These are phyloP conservation scores for Capsella rubella DNA, from an alignment of 441 rosid species.

Conservation along the genomic window DNA sequence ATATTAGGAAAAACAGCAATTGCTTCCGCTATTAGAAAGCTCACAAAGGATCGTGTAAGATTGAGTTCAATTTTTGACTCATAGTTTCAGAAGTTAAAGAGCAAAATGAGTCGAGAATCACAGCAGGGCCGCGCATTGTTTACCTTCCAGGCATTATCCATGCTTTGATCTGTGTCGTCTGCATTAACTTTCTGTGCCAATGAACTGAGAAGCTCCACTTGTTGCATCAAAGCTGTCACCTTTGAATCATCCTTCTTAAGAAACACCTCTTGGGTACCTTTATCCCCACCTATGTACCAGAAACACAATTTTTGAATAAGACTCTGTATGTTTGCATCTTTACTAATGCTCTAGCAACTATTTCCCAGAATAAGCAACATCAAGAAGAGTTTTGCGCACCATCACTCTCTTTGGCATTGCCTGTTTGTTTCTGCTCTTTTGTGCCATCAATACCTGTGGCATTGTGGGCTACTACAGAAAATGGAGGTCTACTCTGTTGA, in stretches of 20 bases:
- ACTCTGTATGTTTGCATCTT: conserved; percentile 3
- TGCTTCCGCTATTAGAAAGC: conserved; percentile 10
- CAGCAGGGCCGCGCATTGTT: neutral
- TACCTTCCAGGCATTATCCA: conserved; percentile 99
- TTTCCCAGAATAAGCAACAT: conserved; percentile 28
- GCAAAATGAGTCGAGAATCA: conserved; percentile 18
- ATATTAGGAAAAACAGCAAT: conserved; percentile 22
- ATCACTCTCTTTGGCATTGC: conserved; percentile 53
- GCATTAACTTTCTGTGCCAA: conserved; percentile 74
- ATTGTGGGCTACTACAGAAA: conserved; percentile 69
- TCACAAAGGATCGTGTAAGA: neutral
- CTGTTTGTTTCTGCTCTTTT: conserved; percentile 47
- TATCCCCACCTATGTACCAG: conserved; percentile 55
- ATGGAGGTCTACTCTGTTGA: conserved; percentile 73
- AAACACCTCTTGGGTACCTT: conserved; percentile 62
- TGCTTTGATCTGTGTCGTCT: conserved; percentile 86
- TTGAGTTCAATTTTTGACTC: neutral
- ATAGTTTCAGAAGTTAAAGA: conserved; percentile 11
- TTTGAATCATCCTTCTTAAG: conserved; percentile 91
- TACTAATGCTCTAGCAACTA: conserved; percentile 14
- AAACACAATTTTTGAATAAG: conserved; percentile 27
- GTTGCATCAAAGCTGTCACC: conserved; percentile 83
- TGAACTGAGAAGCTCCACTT: conserved; percentile 90
- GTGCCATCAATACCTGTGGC: conserved; percentile 41
- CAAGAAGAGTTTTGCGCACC: conserved; percentile 49